Conservation (phyloP, 2,329 filamentous ascomycete species). For the Calonectria multiphialidica region DNA sequence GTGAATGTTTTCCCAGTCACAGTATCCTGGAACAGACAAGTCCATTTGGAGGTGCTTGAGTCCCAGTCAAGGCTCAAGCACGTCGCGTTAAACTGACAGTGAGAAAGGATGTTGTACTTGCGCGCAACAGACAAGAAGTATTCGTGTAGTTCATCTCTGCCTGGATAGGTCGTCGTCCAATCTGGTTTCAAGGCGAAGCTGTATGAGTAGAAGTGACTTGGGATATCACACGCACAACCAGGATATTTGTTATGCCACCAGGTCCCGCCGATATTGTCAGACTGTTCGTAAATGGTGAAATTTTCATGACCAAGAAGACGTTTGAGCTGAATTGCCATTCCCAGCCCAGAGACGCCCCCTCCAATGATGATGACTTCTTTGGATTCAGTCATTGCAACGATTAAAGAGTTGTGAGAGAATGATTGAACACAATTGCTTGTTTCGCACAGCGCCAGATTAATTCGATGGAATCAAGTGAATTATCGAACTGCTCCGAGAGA, state of each 20-base stretch:
- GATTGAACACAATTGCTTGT: not conserved
- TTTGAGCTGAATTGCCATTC: constrained; percentile 32
- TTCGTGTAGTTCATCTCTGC: constrained; percentile 5
- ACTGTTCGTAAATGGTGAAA: constrained; percentile 31
- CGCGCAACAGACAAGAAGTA: constrained; percentile 14
- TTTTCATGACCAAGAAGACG: constrained; percentile 27
- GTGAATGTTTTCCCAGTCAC: not conserved
- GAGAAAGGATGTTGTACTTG: constrained; percentile 12
- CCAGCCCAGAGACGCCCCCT: constrained; percentile 29
- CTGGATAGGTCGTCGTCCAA: constrained; percentile 11
- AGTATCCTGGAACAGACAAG: constrained; percentile 3
- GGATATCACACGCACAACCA: constrained; percentile 11
- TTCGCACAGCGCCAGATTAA: no score
- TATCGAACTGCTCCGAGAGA: not conserved
- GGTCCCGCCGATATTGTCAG: constrained; percentile 32
- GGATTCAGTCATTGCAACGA: not conserved
- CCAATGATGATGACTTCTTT: constrained; percentile 28
- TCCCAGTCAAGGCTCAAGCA: constrained; percentile 12
- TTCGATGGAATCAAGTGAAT: not conserved
- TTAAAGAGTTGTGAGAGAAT: no score
- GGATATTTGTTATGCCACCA: constrained; percentile 32
- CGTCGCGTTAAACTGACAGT: constrained; percentile 9
- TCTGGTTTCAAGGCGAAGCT: constrained; percentile 13
- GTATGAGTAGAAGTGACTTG: constrained; percentile 18
- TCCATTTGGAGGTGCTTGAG: not conserved